A percentile compares a stretch with the other conserved stretches of the same genome.
Evolutionary conservation across 306 rosid genomes (phyloP).

Genomic region (Lithocarpus polystachyus): DNA sequence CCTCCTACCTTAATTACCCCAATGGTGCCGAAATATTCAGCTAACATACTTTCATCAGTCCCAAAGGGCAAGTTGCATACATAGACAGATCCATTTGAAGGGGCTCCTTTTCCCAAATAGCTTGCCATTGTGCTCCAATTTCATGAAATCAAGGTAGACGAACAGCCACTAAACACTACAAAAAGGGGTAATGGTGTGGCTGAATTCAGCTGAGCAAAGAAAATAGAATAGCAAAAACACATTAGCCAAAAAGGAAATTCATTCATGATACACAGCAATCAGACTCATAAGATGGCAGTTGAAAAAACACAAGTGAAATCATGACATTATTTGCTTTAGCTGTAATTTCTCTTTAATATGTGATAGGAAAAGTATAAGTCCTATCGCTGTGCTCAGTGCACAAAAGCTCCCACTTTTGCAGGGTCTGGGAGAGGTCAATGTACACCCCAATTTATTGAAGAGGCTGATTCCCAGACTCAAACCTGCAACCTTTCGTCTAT

Average conservation of each 20-base stretch:
- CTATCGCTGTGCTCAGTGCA: too few relatives aligned
- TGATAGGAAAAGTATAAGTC: not conserved
- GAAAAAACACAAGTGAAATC: too few relatives aligned
- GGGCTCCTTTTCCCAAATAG: conserved; percentile 62
- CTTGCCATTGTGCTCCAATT: conserved; percentile 69
- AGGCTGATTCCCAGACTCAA: too few relatives aligned
- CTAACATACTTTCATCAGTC: conserved; percentile 82
- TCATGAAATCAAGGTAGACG: conserved; percentile 51
- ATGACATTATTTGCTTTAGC: not conserved
- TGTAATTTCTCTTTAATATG: not conserved
- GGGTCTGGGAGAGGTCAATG: too few relatives aligned
- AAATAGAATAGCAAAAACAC: not conserved
- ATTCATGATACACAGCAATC: not conserved
- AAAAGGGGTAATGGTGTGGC: conserved; percentile 6
- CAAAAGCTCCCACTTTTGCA: too few relatives aligned
- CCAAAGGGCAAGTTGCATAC: conserved; percentile 92
- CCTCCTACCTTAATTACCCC: conserved; percentile 80
- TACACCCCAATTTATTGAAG: too few relatives aligned
- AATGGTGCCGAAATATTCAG: conserved; percentile 91
- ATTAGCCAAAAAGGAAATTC: not conserved
- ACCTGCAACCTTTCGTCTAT: too few relatives aligned
- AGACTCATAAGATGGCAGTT: not conserved
- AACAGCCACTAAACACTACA: conserved; percentile 37
- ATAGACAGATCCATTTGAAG: conserved; percentile 81
- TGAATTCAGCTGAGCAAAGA: not conserved